These are phyloP conservation scores for Cruciata laevipes DNA, from an alignment of 257 asterid genomes.

Conservation along the genomic window DNA sequence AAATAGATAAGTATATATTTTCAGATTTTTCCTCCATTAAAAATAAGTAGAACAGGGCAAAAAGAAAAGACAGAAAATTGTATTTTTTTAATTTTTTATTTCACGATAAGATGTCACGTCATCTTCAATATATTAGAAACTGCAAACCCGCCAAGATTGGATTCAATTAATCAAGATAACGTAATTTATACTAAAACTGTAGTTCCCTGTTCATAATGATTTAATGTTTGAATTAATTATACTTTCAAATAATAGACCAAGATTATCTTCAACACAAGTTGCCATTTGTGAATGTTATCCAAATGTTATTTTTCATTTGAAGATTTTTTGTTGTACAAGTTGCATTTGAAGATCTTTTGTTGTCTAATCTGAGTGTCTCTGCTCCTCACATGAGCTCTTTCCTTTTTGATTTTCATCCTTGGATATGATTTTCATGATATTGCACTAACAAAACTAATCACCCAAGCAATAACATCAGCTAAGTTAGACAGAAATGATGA, in stretches of 20 bases:
- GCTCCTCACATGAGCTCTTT: neutral
- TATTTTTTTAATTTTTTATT: too few species aligned
- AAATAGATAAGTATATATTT: too few species aligned
- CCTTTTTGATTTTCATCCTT: neutral
- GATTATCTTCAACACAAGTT: too few species aligned
- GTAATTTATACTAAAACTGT: neutral
- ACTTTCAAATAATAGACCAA: neutral
- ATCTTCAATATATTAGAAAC: neutral
- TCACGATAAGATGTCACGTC: neutral
- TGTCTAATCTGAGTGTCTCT: neutral
- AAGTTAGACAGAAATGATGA: too few species aligned
- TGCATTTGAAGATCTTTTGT: neutral
- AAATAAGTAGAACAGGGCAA: too few species aligned
- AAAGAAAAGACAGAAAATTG: too few species aligned
- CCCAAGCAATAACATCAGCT: neutral
- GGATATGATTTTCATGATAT: too few species aligned
- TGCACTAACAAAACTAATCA: neutral
- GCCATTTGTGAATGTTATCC: too few species aligned
- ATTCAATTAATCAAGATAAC: neutral
- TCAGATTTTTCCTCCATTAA: too few species aligned
- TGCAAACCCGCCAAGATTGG: neutral
- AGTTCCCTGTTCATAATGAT: neutral
- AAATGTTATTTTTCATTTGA: too few species aligned
- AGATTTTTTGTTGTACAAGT: too few species aligned
- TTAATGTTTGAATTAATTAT: neutral